phyloP scores from a whole-genome alignment of 2,329 filamentous ascomycete species.

The Botrytis cinerea region DNA sequence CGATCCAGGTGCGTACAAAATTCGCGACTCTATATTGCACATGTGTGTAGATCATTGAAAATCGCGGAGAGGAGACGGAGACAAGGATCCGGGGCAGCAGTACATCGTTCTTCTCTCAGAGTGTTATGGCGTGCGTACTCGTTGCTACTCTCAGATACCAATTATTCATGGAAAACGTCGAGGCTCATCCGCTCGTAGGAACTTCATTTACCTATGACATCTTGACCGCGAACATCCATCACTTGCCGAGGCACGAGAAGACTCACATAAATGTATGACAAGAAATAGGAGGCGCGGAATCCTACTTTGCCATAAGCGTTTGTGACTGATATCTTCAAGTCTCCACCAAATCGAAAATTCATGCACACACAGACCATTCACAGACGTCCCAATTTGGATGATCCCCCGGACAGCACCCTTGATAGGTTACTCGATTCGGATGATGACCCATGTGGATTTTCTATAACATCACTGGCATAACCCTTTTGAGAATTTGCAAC shows the following conservation, averaged over 20 bases:
- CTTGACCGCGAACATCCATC: background rate
- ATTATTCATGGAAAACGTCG: background rate
- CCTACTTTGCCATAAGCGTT: constrained; percentile 1
- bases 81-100: background rate
- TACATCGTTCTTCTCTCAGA: background rate
- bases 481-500: constrained; percentile 1
- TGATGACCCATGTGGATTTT: constrained; percentile 2
- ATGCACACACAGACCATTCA: constrained; percentile 19
- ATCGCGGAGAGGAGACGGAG: background rate
- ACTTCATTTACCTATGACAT: background rate
- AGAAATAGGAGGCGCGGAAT: constrained; percentile 6
- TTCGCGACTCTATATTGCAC: background rate
- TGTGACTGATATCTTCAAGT: background rate
- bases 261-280: background rate
- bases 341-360: background rate
- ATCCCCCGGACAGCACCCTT: constrained; percentile 14
- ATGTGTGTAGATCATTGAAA: background rate
- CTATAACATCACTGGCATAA: constrained; percentile 11
- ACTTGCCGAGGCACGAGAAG: background rate
- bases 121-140: background rate
- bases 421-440: constrained; percentile 10
- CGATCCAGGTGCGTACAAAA: background rate
- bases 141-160: background rate
- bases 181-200: background rate
- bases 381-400: constrained; percentile 12